Percentiles rank a stretch among this genome's conserved stretches.
Conservation (phyloP, 768 basidiomycete genomes). For the Suillus subaureus region DNA sequence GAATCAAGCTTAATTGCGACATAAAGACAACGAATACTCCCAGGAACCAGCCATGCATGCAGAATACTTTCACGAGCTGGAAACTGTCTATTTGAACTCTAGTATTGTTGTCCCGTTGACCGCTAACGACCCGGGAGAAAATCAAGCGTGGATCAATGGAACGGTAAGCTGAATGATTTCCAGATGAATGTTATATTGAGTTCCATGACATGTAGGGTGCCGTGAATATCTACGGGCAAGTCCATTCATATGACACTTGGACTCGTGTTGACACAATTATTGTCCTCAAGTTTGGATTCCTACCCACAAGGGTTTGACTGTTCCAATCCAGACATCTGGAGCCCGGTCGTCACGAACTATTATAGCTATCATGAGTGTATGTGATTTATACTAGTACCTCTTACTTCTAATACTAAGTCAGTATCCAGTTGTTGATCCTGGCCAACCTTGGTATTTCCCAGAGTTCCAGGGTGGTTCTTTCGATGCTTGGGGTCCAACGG, state of each 20-base stretch:
- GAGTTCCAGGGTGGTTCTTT: conserved; percentile 78
- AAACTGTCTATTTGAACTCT: conserved; percentile 54
- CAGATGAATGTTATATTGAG: not conserved
- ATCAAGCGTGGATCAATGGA: conserved; percentile 67
- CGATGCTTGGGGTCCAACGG: conserved; percentile 79
- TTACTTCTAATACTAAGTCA: conserved; percentile 5
- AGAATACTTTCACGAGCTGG: conserved; percentile 66
- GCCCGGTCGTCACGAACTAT: conserved; percentile 62
- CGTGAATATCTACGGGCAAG: conserved; percentile 75
- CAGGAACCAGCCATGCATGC: conserved; percentile 46
- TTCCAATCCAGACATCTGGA: conserved; percentile 70
- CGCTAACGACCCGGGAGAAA: conserved; percentile 68
- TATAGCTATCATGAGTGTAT: conserved; percentile 58
- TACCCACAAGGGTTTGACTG: conserved; percentile 86
- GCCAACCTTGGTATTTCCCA: conserved; percentile 72
- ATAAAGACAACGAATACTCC: conserved; percentile 73
- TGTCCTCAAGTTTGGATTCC: conserved; percentile 51
- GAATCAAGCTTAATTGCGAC: not conserved
- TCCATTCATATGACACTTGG: not conserved
- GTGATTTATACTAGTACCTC: conserved; percentile 26
- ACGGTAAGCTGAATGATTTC: conserved; percentile 43
- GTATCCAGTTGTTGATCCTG: conserved; percentile 38
- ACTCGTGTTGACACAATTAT: conserved; percentile 3
- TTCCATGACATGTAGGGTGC: conserved; percentile 48
- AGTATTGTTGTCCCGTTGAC: conserved; percentile 71